Percentiles rank a stretch among this genome's conserved stretches.
Evolutionary conservation across 371 early-diverging fungal species (phyloP).

Genomic region (Gilbertella persicaria): DNA sequence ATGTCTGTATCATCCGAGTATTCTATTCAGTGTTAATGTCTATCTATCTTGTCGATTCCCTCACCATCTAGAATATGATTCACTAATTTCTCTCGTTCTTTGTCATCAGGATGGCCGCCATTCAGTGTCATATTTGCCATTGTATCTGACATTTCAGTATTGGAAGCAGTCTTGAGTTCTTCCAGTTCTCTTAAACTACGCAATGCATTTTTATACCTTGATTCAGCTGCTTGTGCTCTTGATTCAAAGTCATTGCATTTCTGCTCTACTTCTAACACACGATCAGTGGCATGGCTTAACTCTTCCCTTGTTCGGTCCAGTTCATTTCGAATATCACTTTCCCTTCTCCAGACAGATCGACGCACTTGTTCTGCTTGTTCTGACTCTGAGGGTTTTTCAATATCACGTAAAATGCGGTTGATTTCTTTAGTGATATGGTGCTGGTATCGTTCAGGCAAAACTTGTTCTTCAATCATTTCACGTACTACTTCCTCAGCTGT

Average conservation of each 20-base stretch:
- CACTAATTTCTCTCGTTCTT: constrained; percentile 5
- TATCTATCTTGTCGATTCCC: not conserved
- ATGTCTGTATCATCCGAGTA: constrained; percentile 65
- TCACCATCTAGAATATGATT: not conserved
- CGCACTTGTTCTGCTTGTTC: constrained; percentile 41
- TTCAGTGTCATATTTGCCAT: not conserved
- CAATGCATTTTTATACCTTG: constrained; percentile 31
- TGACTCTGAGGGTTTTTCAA: constrained; percentile 45
- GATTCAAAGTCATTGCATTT: constrained; percentile 32
- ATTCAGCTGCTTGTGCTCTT: constrained; percentile 31
- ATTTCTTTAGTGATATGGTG: constrained; percentile 83
- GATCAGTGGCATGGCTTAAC: constrained; percentile 28
- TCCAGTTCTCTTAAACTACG: constrained; percentile 24
- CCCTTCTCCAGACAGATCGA: constrained; percentile 45
- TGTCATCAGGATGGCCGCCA: not conserved
- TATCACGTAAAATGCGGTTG: constrained; percentile 80
- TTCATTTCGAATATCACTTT: constrained; percentile 39
- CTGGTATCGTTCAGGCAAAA: constrained; percentile 73
- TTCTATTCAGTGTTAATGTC: constrained; percentile 27
- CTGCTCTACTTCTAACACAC: constrained; percentile 34
- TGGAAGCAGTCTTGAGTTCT: constrained; percentile 3
- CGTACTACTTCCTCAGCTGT: constrained; percentile 90
- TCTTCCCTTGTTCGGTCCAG: constrained; percentile 36
- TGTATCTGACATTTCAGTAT: not conserved
- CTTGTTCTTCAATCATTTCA: constrained; percentile 89